Conservation (phyloP, 1,284 basidiomycete genomes). For the Fomitopsis palustris region DNA sequence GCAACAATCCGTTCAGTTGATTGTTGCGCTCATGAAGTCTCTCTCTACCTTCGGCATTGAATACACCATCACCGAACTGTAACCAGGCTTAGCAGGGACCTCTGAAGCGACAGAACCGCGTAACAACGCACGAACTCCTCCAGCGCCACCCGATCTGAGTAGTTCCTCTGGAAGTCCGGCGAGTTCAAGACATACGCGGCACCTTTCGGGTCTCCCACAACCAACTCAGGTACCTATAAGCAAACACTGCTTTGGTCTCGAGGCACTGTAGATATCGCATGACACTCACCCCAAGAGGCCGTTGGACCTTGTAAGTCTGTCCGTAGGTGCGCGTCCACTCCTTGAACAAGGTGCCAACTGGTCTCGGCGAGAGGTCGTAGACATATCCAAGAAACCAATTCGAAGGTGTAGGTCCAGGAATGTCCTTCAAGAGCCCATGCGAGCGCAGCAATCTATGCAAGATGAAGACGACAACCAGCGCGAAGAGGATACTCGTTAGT, state of each 20-base stretch:
- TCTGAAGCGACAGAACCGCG: neutral
- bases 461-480: no score
- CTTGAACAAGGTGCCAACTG: neutral
- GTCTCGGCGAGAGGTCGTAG: neutral
- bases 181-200: constrained; percentile 8
- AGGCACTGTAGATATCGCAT: neutral
- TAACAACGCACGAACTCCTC: constrained; percentile 5
- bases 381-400: neutral
- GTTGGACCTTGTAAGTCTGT: neutral
- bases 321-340: neutral
- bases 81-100: neutral
- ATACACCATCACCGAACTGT: constrained; percentile 10
- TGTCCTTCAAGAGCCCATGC: neutral
- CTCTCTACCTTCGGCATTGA: constrained; percentile 5
- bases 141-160: constrained; percentile 2
- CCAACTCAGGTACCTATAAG: constrained; percentile 5
- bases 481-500: neutral
- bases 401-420: neutral
- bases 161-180: constrained; percentile 3
- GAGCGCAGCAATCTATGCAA: no score
- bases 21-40: neutral
- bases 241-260: neutral
- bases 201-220: constrained; percentile 12
- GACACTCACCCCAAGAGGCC: neutral
- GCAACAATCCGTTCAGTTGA: neutral